phyloP scores from a whole-genome alignment of 768 basidiomycete genomes.

The Auricularia cornea region DNA sequence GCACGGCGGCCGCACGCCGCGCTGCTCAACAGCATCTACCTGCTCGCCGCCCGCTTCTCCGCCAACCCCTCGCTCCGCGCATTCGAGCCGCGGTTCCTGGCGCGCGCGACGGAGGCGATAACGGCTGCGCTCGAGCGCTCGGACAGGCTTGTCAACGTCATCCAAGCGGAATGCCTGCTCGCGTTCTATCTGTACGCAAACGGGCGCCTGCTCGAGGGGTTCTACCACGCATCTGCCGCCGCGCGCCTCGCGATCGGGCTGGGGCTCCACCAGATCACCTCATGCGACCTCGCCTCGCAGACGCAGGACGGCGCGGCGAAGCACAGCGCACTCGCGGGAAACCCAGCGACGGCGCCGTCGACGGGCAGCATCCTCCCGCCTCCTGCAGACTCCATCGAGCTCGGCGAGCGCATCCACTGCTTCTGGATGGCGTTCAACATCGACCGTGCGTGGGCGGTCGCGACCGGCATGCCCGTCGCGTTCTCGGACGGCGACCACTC shows the following conservation, averaged over 20 bases:
- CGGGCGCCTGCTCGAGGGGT: constrained; percentile 55
- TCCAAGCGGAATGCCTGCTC: constrained; percentile 69
- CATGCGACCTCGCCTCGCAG: neutral
- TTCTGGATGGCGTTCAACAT: constrained; percentile 82
- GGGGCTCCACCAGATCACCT: constrained; percentile 53
- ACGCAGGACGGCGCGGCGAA: neutral
- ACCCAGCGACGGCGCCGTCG: neutral
- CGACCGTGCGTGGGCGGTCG: constrained; percentile 75
- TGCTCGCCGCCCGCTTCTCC: constrained; percentile 78
- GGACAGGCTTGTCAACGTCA: constrained; percentile 45
- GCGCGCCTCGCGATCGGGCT: constrained; percentile 66
- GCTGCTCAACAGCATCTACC: constrained; percentile 69
- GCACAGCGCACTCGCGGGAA: neutral
- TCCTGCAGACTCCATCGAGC: constrained; percentile 48
- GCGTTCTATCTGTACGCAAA: constrained; percentile 56
- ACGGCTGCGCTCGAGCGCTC: constrained; percentile 62
- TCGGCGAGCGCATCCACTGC: constrained; percentile 62
- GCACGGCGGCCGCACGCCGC: constrained; percentile 65
- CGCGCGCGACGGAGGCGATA: constrained; percentile 45
- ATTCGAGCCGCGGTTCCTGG: constrained; percentile 53
- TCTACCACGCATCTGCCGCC: constrained; percentile 62
- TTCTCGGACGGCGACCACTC: constrained; percentile 56
- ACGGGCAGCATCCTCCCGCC: constrained; percentile 35
- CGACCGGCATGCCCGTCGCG: constrained; percentile 55
- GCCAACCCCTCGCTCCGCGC: constrained; percentile 59